These are phyloP conservation scores for Thelonectria olida DNA, from an alignment of 2,329 filamentous ascomycete genomes.

Conservation along the genomic window DNA sequence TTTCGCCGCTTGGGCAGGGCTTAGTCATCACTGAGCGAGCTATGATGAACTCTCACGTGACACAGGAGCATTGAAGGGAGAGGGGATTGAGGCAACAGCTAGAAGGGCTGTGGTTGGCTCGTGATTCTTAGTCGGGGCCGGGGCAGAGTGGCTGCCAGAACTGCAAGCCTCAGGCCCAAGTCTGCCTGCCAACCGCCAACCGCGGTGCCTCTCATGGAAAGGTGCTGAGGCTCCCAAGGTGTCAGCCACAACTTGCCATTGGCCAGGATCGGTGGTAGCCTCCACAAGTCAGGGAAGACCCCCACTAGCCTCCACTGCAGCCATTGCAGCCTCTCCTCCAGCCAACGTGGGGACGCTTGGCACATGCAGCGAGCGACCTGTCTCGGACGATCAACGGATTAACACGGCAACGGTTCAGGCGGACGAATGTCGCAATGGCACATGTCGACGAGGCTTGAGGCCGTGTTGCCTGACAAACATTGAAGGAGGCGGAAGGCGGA, in stretches of 20 bases:
- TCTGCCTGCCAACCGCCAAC: conserved; percentile 17
- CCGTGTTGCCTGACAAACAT: conserved; percentile 19
- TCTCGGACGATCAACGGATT: neutral
- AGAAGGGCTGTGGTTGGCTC: conserved; percentile 30
- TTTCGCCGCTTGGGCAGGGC: conserved; percentile 22
- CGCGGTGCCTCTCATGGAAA: conserved; percentile 7
- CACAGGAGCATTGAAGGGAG: neutral
- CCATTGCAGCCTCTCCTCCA: neutral
- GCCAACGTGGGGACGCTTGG: conserved; percentile 31
- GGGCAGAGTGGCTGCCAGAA: conserved; percentile 32
- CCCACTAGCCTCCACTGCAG: neutral
- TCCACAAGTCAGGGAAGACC: conserved; percentile 16
- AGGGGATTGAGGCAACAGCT: neutral
- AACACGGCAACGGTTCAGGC: neutral
- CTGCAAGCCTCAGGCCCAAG: conserved; percentile 24
- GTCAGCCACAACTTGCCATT: conserved; percentile 26
- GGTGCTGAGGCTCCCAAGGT: conserved; percentile 11
- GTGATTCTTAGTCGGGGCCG: neutral
- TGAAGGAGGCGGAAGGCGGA: neutral
- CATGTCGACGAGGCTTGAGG: no score
- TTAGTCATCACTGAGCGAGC: conserved; percentile 34
- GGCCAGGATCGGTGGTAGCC: conserved; percentile 29
- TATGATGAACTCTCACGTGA: conserved; percentile 31
- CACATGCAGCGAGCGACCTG: conserved; percentile 20
- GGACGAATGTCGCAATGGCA: neutral